Evolutionary conservation across 345 rosid genomes (phyloP).

Genomic region (Pugionium cornutum): DNA sequence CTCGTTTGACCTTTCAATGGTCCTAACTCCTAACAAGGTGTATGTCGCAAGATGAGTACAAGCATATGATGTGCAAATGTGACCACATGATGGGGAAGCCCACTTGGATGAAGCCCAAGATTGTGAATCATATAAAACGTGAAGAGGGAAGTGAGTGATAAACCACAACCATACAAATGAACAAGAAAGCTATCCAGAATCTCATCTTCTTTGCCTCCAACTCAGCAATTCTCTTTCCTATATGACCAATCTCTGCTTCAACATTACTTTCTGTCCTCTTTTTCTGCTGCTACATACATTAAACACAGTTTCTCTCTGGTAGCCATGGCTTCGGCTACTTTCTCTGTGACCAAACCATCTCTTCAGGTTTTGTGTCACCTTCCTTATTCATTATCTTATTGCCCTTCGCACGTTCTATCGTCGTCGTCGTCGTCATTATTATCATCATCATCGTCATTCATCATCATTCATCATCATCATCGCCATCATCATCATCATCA

Average conservation of each 20-base stretch:
- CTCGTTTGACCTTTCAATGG: conserved; percentile 19
- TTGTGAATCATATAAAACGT: conserved; percentile 25
- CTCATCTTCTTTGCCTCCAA: conserved; percentile 64
- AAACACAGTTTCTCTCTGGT: conserved; percentile 26
- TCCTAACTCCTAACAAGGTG: conserved; percentile 21
- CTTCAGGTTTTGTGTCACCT: conserved; percentile 57
- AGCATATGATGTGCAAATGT: conserved; percentile 43
- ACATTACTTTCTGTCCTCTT: conserved; percentile 25
- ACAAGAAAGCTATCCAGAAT: conserved; percentile 72
- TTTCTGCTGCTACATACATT: conserved; percentile 21
- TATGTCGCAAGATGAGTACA: conserved; percentile 35
- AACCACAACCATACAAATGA: conserved; percentile 42
- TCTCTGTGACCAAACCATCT: conserved; percentile 83
- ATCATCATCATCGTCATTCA: no score
- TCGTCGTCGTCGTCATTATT: not conserved
- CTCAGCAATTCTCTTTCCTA: conserved; percentile 33
- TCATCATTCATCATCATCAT: no score
- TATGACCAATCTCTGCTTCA: conserved; percentile 26
- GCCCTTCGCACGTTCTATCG: not conserved
- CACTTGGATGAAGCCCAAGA: conserved; percentile 41
- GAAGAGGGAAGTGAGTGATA: conserved; percentile 31
- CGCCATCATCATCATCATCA: no score
- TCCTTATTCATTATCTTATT: not conserved
- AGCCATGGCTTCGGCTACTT: conserved; percentile 89
- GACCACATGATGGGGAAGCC: conserved; percentile 36